Percentiles rank a stretch among this genome's conserved stretches.
Conservation (phyloP, 192 early-diverging fungal genomes). For the Coemansia sp. region DNA sequence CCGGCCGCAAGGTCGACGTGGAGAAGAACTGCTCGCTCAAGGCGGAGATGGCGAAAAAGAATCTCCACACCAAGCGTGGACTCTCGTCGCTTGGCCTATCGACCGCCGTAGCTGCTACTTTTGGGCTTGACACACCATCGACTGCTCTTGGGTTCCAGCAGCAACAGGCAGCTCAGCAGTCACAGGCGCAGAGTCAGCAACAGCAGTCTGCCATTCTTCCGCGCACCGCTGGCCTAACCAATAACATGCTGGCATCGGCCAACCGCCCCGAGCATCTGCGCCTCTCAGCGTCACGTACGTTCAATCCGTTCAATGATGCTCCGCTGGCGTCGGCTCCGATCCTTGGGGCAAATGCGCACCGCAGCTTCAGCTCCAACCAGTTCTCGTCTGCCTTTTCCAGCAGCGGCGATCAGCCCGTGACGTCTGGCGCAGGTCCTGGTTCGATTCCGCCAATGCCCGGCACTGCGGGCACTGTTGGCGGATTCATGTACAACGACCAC, state of each 20-base stretch:
- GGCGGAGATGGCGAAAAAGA: constrained; percentile 99
- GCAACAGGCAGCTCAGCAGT: constrained; percentile 12
- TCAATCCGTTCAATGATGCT: constrained; percentile 54
- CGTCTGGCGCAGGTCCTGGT: constrained; percentile 15
- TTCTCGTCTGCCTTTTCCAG: constrained; percentile 44
- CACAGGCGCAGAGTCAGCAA: constrained; percentile 6
- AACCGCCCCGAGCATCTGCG: constrained; percentile 51
- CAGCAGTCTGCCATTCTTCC: constrained; percentile 11
- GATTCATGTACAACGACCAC: constrained; percentile 38
- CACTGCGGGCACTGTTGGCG: constrained; percentile 40
- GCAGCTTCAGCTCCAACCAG: constrained; percentile 24
- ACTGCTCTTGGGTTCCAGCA: constrained; percentile 26
- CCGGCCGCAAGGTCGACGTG: constrained; percentile 89
- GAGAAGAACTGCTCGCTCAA: constrained; percentile 87
- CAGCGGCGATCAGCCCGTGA: constrained; percentile 15
- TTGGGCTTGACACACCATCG: constrained; percentile 45
- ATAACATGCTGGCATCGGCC: constrained; percentile 39
- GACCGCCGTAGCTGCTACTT: constrained; percentile 40
- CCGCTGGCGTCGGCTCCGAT: constrained; percentile 55
- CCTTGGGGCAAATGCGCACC: constrained; percentile 40
- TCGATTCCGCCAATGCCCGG: constrained; percentile 28
- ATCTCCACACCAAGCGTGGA: constrained; percentile 90
- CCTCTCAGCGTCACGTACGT: constrained; percentile 43
- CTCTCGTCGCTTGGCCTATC: constrained; percentile 56
- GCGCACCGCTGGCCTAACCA: constrained; percentile 42